These are phyloP conservation scores for Solanum sejunctum DNA, from an alignment of 257 asterid species.

Conservation along the genomic window DNA sequence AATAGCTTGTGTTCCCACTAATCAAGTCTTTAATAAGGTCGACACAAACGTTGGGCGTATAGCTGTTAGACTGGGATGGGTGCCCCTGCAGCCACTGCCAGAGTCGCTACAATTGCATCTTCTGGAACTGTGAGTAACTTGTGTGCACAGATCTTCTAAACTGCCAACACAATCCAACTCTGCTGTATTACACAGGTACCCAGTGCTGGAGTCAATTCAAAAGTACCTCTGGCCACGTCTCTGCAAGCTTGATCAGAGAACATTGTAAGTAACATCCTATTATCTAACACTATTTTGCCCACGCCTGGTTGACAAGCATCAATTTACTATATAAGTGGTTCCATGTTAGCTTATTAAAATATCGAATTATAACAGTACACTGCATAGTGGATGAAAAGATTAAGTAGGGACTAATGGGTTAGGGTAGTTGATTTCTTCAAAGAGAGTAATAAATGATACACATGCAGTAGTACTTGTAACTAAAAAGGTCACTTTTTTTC, in stretches of 20 bases:
- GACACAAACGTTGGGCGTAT: conserved; percentile 98
- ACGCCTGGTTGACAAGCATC: neutral
- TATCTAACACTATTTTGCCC: neutral
- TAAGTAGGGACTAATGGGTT: neutral
- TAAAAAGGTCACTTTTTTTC: neutral
- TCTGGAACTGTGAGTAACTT: conserved; percentile 71
- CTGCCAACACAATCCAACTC: neutral
- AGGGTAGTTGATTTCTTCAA: neutral
- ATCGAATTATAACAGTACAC: neutral
- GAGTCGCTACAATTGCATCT: conserved; percentile 96
- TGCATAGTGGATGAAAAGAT: neutral
- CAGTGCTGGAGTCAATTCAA: conserved; percentile 43
- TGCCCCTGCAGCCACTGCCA: conserved; percentile 95
- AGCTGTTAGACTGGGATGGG: conserved; percentile 99
- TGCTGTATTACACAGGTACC: conserved; percentile 24
- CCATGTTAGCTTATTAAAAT: neutral
- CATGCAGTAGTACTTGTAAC: neutral
- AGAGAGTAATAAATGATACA: neutral
- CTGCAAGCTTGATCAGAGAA: conserved; percentile 49
- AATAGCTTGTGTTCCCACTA: neutral
- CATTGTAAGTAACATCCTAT: conserved; percentile 17
- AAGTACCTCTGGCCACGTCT: conserved; percentile 51
- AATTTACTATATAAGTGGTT: neutral
- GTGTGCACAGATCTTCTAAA: neutral
- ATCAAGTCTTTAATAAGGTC: conserved; percentile 39